Base-by-base conservation (phyloP, 2,329 filamentous ascomycete genomes). In the Verticillium longisporum region DNA sequence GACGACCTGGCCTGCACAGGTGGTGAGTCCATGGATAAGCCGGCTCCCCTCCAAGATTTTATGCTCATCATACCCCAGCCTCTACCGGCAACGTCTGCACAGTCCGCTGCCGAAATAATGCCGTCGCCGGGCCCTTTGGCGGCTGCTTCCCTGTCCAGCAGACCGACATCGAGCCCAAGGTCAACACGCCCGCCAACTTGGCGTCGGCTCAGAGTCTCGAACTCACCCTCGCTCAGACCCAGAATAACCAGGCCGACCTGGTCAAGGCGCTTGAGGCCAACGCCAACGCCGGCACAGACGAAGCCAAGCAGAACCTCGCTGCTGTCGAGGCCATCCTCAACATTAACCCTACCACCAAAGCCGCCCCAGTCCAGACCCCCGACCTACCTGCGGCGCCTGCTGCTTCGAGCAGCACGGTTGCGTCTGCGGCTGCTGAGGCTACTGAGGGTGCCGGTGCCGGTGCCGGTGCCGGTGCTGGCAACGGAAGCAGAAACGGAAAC, bases 21-120 rank as follows among this genome's bases (percentile, higher is more conserved):
- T 63, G 80, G 80, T 82, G 63, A 71, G 77, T 72, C 56, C 14
- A 21, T 18, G 11, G 7, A 45, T 54, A 59, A 58, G 31, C 38
- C 10, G 5, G 9, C 9, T 57, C 38, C 18, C n/a, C 4, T 1
- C 6, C 5, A 0, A 15, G 4, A 1, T 4, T 9, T 13, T 61
- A 60, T 33, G 64, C 62, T 63, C 56, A 63, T 18, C 15, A 6
- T 18, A 4, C 14, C 6, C 26, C 45, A 80, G 79, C 73, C 7
- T 83, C 83, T 0, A 83, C 83, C 1, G 85, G 85, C 54, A 81
- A 84, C 60, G 68, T 85, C 45, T 85, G 83, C 75, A 86, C 83
- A 1, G 76, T 86, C 21, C 79, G 84, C 38, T 86, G 84, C 75
- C 77, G 82, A 18, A 87, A 87, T 74, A 82, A 80, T 61, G 81